Evolutionary conservation across 2,329 filamentous ascomycete species (phyloP).

Genomic region (Pseudocercospora musae): DNA sequence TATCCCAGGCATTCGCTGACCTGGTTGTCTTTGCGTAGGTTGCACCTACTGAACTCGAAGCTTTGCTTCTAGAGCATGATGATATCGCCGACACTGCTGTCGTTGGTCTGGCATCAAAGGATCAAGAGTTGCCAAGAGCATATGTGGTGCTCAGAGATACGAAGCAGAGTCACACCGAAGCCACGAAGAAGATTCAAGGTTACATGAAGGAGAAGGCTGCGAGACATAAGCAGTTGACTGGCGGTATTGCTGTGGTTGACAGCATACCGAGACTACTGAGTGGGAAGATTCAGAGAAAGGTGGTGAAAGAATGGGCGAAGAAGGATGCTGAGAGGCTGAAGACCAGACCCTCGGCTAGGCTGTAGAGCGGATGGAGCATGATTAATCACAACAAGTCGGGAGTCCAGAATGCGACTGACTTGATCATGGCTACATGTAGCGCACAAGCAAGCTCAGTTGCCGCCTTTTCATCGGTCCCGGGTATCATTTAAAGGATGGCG

Average conservation of each 20-base stretch:
- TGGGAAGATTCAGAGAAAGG: conserved; percentile 12
- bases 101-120: conserved; percentile 49
- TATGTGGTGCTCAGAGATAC: conserved; percentile 50
- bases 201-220: conserved; percentile 10
- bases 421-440: no score
- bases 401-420: no score
- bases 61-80: conserved; percentile 50
- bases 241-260: conserved; percentile 8
- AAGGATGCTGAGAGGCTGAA: conserved; percentile 1
- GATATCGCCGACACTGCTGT: conserved; percentile 54
- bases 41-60: conserved; percentile 31
- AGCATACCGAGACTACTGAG: conserved; percentile 9
- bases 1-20: no score
- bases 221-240: conserved; percentile 10
- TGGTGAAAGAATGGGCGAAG: conserved; percentile 15
- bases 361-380: no score
- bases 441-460: no score
- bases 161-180: conserved; percentile 33
- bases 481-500: not conserved
- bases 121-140: conserved; percentile 52
- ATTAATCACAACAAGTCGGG: no score
- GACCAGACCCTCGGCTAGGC: not conserved
- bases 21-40: conserved; percentile 9
- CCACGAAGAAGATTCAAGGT: not conserved
- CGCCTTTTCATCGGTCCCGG: no score